Evolutionary conservation across 176 grass and related monocot genomes (phyloP).

Genomic region (Themeda triandra): DNA sequence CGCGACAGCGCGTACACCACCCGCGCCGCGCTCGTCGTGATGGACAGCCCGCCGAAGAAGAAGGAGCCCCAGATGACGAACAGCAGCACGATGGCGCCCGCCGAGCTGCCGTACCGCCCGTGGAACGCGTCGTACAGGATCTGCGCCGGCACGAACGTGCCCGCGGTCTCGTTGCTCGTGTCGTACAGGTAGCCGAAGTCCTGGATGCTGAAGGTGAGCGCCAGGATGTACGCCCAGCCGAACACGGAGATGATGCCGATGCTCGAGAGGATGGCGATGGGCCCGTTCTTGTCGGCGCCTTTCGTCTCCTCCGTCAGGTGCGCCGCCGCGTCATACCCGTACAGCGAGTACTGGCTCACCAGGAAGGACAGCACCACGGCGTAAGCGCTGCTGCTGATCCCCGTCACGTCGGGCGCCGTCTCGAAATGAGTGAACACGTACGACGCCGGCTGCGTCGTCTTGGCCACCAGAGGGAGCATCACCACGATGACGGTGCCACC

Average conservation of each 20-base stretch:
- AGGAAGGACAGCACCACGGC: conserved; percentile 73
- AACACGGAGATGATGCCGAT: conserved; percentile 95
- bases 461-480: conserved; percentile 78
- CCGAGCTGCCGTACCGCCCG: conserved; percentile 63
- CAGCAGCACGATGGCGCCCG: conserved; percentile 73
- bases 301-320: conserved; percentile 98
- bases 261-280: conserved; percentile 93
- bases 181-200: conserved; percentile 74
- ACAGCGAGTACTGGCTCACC: conserved; percentile 97
- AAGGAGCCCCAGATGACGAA: conserved; percentile 97
- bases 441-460: conserved; percentile 68
- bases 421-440: conserved; percentile 91
- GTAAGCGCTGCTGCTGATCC: conserved; percentile 69
- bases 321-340: conserved; percentile 94
- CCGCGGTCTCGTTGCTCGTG: conserved; percentile 68
- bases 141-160: conserved; percentile 80
- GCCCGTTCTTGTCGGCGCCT: conserved; percentile 91
- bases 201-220: conserved; percentile 99
- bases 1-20: conserved; percentile 96
- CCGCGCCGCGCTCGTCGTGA: conserved; percentile 94
- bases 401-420: conserved; percentile 58
- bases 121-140: conserved; percentile 98
- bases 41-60: conserved; percentile 98
- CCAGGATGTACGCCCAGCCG: conserved; percentile 97
- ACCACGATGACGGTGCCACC: conserved; percentile 81